Conservation (phyloP, 2,329 filamentous ascomycete genomes). For the Grosmannia clavigera region DNA sequence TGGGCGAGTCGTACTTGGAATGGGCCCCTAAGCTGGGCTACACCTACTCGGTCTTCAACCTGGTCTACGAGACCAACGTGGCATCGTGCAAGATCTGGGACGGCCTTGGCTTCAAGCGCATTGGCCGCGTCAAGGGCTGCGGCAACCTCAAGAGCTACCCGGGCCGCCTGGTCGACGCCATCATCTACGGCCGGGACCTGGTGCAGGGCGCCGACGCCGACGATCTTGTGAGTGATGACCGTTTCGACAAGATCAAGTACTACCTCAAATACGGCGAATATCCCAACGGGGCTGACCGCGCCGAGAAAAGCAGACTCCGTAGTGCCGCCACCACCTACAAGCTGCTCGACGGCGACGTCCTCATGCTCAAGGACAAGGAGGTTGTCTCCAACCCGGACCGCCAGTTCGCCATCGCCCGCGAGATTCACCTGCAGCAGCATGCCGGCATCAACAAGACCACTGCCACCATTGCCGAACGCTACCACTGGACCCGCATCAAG, state of each 20-base stretch:
- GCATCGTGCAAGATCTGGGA: slow-evolving; percentile 88
- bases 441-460: slow-evolving; percentile 98
- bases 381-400: slow-evolving; percentile 81
- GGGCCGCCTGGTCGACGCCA: slow-evolving; percentile 58
- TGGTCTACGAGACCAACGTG: slow-evolving; percentile 89
- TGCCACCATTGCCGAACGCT: slow-evolving; percentile 81
- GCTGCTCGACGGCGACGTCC: slow-evolving; percentile 60
- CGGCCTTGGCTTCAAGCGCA: slow-evolving; percentile 81
- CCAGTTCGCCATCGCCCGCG: slow-evolving; percentile 80
- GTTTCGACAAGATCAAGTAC: slow-evolving; percentile 97
- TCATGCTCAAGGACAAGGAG: slow-evolving; percentile 97
- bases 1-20: slow-evolving; percentile 66
- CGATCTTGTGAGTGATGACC: slow-evolving; percentile 83
- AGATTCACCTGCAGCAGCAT: slow-evolving; percentile 63
- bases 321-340: slow-evolving; percentile 95
- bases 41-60: slow-evolving; percentile 85
- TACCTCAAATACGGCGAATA: slow-evolving; percentile 94
- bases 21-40: slow-evolving; percentile 75
- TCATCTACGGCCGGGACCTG: slow-evolving; percentile 62
- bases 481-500: slow-evolving; percentile 97
- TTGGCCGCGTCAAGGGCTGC: slow-evolving; percentile 66
- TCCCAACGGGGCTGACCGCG: slow-evolving; percentile 81
- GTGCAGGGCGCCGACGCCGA: slow-evolving; percentile 50
- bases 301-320: slow-evolving; percentile 87
- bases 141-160: slow-evolving; percentile 59